These are phyloP conservation scores for Saccharomycopsis crataegensis DNA, from an alignment of 1,139 yeast species.

Conservation along the genomic window DNA sequence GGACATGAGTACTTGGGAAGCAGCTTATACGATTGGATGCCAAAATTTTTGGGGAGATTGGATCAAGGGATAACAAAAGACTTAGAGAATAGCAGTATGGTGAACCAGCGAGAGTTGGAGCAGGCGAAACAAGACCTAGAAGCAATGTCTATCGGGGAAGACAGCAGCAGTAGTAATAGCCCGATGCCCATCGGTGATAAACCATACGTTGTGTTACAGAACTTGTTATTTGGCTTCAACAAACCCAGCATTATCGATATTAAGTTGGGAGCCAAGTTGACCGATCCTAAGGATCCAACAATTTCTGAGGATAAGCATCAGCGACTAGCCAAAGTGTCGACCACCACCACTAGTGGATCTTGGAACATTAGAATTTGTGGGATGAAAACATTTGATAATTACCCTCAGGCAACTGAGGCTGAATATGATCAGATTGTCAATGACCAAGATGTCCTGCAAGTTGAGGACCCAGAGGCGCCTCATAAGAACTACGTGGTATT, in stretches of 20 bases:
- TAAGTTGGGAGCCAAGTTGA: constrained; percentile 66
- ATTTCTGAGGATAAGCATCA: constrained; percentile 52
- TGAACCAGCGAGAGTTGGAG: background rate
- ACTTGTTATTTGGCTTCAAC: constrained; percentile 51
- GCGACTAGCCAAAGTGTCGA: constrained; percentile 57
- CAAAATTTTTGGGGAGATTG: constrained; percentile 36
- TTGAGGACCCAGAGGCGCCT: constrained; percentile 20
- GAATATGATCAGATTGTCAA: constrained; percentile 6
- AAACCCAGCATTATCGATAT: constrained; percentile 76
- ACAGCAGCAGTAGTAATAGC: background rate
- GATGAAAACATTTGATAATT: constrained; percentile 50
- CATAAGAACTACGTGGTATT: constrained; percentile 36
- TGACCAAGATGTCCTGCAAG: constrained; percentile 25
- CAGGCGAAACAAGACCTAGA: background rate
- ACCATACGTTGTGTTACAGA: constrained; percentile 62
- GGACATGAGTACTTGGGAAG: constrained; percentile 31
- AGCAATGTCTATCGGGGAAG: background rate
- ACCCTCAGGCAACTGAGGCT: constrained; percentile 3
- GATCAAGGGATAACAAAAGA: constrained; percentile 32
- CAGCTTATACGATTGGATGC: constrained; percentile 48
- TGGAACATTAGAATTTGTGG: constrained; percentile 79
- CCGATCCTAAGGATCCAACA: constrained; percentile 66
- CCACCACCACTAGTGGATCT: constrained; percentile 72
- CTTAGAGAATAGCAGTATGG: constrained; percentile 15
- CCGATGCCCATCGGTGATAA: constrained; percentile 15